phyloP scores from a whole-genome alignment of 306 rosid species.

The Amphicarpaea edgeworthii region DNA sequence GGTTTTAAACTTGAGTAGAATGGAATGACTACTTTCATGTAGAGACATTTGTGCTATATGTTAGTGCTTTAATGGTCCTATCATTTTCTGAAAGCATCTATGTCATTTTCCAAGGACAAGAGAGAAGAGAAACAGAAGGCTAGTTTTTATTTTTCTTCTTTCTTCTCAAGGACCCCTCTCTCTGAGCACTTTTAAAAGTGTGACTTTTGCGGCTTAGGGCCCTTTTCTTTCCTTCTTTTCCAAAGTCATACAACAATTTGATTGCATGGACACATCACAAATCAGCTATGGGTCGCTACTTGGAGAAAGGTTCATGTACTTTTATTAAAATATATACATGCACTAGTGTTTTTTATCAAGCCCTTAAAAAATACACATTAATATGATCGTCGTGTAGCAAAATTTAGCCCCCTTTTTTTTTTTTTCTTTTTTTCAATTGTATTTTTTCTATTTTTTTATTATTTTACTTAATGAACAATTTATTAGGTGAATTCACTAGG shows the following conservation, averaged over 20 bases:
- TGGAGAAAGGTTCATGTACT: constrained; percentile 4
- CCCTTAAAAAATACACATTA: not conserved
- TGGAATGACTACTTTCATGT: constrained; percentile 40
- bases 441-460: no score
- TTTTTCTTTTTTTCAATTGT: not conserved
- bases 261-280: not conserved
- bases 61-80: constrained; percentile 56
- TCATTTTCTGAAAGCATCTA: constrained; percentile 45
- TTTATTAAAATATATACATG: not conserved
- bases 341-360: not conserved
- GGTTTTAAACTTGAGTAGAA: not conserved
- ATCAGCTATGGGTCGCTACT: constrained; percentile 5
- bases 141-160: no score
- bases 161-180: constrained; percentile 30
- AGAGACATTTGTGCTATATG: constrained; percentile 44
- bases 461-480: no score
- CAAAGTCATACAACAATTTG: constrained; percentile 9
- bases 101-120: constrained; percentile 42
- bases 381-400: not conserved
- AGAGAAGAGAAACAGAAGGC: not conserved
- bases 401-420: not conserved
- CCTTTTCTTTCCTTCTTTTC: constrained; percentile 38
- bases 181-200: constrained; percentile 45
- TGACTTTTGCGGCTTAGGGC: constrained; percentile 53
- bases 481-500: no score